phyloP scores from a whole-genome alignment of 2,329 filamentous ascomycete species.

The Claviceps sp. region DNA sequence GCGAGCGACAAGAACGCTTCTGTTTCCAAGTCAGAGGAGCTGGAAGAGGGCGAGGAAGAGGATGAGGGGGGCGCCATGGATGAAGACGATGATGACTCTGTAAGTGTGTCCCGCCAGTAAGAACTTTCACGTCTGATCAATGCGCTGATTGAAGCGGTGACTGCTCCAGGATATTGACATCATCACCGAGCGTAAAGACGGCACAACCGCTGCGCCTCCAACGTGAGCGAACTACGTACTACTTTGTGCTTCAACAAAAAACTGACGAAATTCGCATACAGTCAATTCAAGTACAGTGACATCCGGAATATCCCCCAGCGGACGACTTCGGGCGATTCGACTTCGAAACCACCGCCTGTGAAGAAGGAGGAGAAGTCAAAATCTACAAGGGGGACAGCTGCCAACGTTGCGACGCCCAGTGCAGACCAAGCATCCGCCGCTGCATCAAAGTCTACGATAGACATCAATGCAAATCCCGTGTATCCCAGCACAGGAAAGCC shows the following conservation, averaged over 20 bases:
- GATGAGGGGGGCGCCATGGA: slow-evolving; percentile 48
- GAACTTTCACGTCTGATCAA: too few species aligned
- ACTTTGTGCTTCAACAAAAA: too few species aligned
- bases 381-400: slow-evolving; percentile 8
- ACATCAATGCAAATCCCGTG: slow-evolving; percentile 69
- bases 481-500: slow-evolving; percentile 73
- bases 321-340: slow-evolving; percentile 37
- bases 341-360: slow-evolving; percentile 29
- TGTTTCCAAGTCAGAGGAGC: slow-evolving; percentile 33
- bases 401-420: slow-evolving; percentile 26
- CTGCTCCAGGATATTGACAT: slow-evolving; percentile 48
- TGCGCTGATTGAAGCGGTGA: neutral
- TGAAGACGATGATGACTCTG: slow-evolving; percentile 40
- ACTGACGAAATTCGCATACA: slow-evolving; percentile 13
- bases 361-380: slow-evolving; percentile 33
- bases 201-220: slow-evolving; percentile 44
- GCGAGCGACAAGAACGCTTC: slow-evolving; percentile 16
- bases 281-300: slow-evolving; percentile 49
- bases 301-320: slow-evolving; percentile 52
- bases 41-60: slow-evolving; percentile 52
- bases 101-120: slow-evolving; percentile 4
- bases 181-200: slow-evolving; percentile 53
- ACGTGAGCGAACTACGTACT: slow-evolving; percentile 27
- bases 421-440: slow-evolving; percentile 46
- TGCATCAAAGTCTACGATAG: slow-evolving; percentile 67